Percentiles rank a stretch among this genome's conserved stretches.
Conservation (phyloP, 345 rosid genomes). For the Gossypium stocksii region DNA sequence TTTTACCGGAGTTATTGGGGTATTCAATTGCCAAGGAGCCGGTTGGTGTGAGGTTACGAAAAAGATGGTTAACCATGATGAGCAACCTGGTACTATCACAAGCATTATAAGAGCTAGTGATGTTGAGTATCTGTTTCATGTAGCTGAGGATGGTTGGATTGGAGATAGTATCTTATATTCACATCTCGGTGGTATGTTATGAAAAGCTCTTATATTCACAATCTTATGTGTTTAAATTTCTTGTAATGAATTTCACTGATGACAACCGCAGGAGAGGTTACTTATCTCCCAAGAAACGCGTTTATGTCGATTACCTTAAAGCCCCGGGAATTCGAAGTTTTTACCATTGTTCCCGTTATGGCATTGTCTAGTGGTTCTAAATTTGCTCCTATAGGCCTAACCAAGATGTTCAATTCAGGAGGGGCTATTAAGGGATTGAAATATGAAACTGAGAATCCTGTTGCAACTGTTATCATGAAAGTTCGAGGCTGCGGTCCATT, state of each 20-base stretch:
- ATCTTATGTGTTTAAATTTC: too few species aligned
- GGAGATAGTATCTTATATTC: conserved; percentile 51
- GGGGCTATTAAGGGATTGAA: conserved; percentile 34
- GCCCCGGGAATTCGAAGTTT: conserved; percentile 51
- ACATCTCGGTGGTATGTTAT: conserved; percentile 46
- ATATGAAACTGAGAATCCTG: conserved; percentile 23
- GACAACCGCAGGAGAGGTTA: conserved; percentile 45
- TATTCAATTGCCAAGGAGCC: conserved; percentile 68
- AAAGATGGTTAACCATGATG: conserved; percentile 53
- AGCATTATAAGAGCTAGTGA: conserved; percentile 48
- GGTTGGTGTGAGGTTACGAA: conserved; percentile 59
- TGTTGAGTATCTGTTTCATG: conserved; percentile 47
- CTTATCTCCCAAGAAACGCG: conserved; percentile 48
- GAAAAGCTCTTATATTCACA: background rate
- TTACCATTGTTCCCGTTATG: conserved; percentile 52
- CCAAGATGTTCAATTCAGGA: conserved; percentile 59
- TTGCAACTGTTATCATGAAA: conserved; percentile 27
- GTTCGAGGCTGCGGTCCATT: conserved; percentile 24
- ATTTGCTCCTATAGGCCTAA: conserved; percentile 31
- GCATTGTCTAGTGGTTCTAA: conserved; percentile 31
- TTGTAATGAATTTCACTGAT: background rate
- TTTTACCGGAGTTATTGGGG: conserved; percentile 51
- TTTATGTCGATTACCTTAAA: conserved; percentile 49
- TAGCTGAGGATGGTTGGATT: conserved; percentile 41
- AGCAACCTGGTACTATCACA: conserved; percentile 46